Evolutionary conservation across 169 alveolate genomes (phyloP).

Genomic region (Perkinsus marinus): DNA sequence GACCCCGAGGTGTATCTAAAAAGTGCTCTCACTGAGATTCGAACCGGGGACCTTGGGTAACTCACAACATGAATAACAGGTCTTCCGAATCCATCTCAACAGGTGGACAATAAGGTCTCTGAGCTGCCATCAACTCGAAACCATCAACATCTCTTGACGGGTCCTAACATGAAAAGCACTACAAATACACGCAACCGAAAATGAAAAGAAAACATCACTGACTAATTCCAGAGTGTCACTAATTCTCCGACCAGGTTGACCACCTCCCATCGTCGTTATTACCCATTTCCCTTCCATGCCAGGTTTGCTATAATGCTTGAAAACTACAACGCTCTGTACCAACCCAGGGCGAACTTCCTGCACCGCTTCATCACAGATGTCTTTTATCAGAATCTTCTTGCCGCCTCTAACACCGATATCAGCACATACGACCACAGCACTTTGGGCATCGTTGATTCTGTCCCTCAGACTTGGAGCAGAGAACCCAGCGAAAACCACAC

Average conservation of each 20-base stretch:
- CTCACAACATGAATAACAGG: constrained; percentile 61
- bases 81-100: constrained; percentile 87
- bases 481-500: constrained; percentile 94
- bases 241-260: too few relatives aligned
- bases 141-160: constrained; percentile 60
- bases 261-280: not conserved
- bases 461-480: constrained; percentile 80
- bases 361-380: constrained; percentile 69
- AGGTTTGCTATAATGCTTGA: constrained; percentile 32
- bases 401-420: constrained; percentile 77
- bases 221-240: too few relatives aligned
- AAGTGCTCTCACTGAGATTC: not conserved
- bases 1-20: constrained; percentile 85
- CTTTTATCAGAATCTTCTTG: constrained; percentile 54
- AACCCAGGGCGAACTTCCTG: constrained; percentile 25
- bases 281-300: not conserved
- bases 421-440: constrained; percentile 62
- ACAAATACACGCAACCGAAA: too few relatives aligned
- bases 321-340: constrained; percentile 49
- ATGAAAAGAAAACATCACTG: too few relatives aligned
- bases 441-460: constrained; percentile 71
- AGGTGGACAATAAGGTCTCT: constrained; percentile 72
- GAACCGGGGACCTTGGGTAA: not conserved
- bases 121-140: constrained; percentile 56
- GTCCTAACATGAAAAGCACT: not conserved